phyloP scores from a whole-genome alignment of 139 green algal genomes.

The Spirogloea muscicola region DNA sequence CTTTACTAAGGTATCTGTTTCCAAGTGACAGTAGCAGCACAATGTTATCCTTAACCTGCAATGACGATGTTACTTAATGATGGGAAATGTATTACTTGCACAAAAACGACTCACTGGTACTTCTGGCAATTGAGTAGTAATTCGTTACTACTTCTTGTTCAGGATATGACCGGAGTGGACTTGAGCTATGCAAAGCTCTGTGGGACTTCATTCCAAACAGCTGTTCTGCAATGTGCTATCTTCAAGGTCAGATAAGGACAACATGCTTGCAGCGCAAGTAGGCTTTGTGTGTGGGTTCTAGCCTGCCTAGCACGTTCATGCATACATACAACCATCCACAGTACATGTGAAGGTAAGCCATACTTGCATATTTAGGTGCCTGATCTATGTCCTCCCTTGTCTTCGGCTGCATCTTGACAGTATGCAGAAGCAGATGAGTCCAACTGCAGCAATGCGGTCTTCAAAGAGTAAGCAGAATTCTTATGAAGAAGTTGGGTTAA shows the following conservation, averaged over 20 bases:
- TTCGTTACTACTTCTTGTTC: not conserved
- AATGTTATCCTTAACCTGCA: slow-evolving; percentile 4
- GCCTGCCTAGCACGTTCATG: no score
- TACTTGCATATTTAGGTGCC: no score
- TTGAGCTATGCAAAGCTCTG: slow-evolving; percentile 22
- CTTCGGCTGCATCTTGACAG: no score
- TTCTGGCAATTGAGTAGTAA: slow-evolving; percentile 1
- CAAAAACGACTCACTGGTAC: not conserved
- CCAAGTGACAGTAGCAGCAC: not conserved
- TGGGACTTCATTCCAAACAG: slow-evolving; percentile 31
- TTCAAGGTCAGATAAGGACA: slow-evolving; percentile 36
- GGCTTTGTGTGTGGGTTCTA: no score
- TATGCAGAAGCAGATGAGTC: no score
- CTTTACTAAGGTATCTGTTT: not conserved
- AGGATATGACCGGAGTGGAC: slow-evolving; percentile 31
- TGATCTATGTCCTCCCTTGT: no score
- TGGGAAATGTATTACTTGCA: not conserved
- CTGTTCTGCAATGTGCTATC: slow-evolving; percentile 8
- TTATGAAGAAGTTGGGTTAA: no score
- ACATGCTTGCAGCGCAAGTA: no score
- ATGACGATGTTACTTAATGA: not conserved
- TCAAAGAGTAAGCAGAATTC: no score
- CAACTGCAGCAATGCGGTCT: no score
- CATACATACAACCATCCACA: no score
- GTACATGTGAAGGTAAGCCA: no score